Conservation (phyloP, 2,329 filamentous ascomycete genomes). For the Orbilia blumenaviensis region DNA sequence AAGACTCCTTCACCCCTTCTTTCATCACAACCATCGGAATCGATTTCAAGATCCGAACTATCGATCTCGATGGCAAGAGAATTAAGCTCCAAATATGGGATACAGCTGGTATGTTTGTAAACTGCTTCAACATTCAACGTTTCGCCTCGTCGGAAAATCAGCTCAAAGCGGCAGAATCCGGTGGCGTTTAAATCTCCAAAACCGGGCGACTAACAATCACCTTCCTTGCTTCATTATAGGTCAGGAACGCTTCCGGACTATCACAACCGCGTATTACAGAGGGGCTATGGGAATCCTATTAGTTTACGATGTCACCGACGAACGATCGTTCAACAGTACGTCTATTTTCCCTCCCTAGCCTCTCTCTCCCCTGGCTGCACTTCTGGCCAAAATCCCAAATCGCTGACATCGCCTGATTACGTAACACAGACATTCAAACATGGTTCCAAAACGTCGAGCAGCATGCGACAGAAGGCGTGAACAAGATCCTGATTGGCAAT, state of each 20-base stretch:
- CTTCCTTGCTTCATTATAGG: constrained; percentile 60
- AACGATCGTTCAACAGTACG: constrained; percentile 93
- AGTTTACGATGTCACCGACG: constrained; percentile 98
- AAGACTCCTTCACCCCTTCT: constrained; percentile 95
- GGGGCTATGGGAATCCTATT: constrained; percentile 98
- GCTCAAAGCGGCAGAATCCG: constrained; percentile 23
- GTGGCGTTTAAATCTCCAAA: constrained; percentile 17
- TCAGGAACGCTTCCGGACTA: constrained; percentile 97
- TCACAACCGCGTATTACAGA: constrained; percentile 98
- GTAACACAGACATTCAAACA: constrained; percentile 84
- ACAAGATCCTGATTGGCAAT: constrained; percentile 99
- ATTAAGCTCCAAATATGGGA: constrained; percentile 99
- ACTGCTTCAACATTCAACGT: background rate
- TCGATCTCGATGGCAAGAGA: constrained; percentile 97
- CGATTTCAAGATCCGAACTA: constrained; percentile 99
- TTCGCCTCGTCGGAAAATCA: constrained; percentile 8
- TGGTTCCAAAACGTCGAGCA: constrained; percentile 99
- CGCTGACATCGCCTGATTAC: constrained; percentile 53
- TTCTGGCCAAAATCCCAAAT: constrained; percentile 22
- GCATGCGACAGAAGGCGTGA: constrained; percentile 97
- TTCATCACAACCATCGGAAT: constrained; percentile 99
- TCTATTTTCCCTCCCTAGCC: constrained; percentile 56
- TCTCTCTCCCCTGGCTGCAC: constrained; percentile 13
- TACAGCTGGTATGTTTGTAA: constrained; percentile 71
- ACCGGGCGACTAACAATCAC: constrained; percentile 14